These are phyloP conservation scores for Dactylellina haptotyla DNA, from an alignment of 2,329 filamentous ascomycete genomes.

Conservation along the genomic window DNA sequence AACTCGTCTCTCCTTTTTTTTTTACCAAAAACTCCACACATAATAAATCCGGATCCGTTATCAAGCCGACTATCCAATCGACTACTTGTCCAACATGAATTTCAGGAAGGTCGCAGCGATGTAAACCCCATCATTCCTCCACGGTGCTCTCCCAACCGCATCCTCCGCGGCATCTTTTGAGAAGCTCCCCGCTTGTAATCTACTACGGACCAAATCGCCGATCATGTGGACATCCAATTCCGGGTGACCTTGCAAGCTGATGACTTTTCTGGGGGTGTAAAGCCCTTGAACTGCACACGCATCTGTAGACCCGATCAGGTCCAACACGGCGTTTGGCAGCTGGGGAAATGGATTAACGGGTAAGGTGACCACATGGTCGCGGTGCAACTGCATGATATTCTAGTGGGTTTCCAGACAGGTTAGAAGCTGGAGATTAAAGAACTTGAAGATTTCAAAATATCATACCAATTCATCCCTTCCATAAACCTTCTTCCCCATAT, in stretches of 20 bases:
- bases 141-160: constrained; percentile 72
- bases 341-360: constrained; percentile 57
- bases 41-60: neutral
- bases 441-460: constrained; percentile 20
- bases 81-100: constrained; percentile 69
- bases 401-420: constrained; percentile 58
- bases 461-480: constrained; percentile 66
- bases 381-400: constrained; percentile 86
- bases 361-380: constrained; percentile 72
- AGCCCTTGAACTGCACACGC: constrained; percentile 82
- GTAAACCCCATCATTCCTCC: constrained; percentile 80
- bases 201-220: constrained; percentile 72
- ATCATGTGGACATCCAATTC: constrained; percentile 81
- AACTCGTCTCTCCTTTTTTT: too few species aligned
- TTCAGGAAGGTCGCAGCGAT: constrained; percentile 79
- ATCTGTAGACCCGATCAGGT: constrained; percentile 72
- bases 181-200: constrained; percentile 76
- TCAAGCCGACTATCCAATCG: neutral
- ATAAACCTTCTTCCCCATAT: constrained; percentile 77
- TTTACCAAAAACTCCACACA: constrained; percentile 1
- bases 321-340: constrained; percentile 69
- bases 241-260: constrained; percentile 86
- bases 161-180: constrained; percentile 74
- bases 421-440: neutral
- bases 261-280: constrained; percentile 73